Base-by-base conservation (phyloP, 2,329 filamentous ascomycete genomes). In the Cryphonectria naterciae region DNA sequence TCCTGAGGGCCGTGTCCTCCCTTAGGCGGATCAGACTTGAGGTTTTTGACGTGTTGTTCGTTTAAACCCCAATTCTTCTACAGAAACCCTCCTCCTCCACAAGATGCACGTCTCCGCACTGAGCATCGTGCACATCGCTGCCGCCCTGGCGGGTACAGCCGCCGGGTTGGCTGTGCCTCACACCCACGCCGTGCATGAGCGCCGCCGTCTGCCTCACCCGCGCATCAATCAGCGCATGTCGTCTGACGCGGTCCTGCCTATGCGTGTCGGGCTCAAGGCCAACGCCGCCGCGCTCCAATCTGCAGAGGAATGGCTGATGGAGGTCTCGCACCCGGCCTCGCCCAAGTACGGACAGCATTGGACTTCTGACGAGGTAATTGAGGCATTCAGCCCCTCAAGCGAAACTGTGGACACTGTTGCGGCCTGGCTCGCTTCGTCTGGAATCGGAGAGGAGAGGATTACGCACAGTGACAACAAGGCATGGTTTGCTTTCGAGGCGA, bases 331-430 rank as follows among this genome's bases (percentile, higher is more conserved):
- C 32, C 68, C 68, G 15, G 19, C 62, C 15, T 69, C 68, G 39
- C 62, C 68, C 62, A 69, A 69, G 41, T 69, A 52, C 41, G 68
- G 68, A 39, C 62, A 82, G 68, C 79, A 83, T 74, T 80, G 81
- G 78, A 79, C 77, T 7, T 68, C 77, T 4, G 73, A 79, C 19
- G 79, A 83, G 68, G 78, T 82, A 25, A 75, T 79, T 43, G 78
- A 81, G 39, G 77, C 80, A 67, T 83, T 83, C 65, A 78, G 80
- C 39, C 82, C 82, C 1, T 65, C 76, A 28, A 70, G 75, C 37
- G 74, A 78, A 22, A 77, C 76, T 37, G 76, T 81, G 13, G 77
- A 80, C 19, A 72, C 76, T 4, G 79, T 83, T 2, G 72, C 75
- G 2, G 69, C 71, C 46, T 83, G 80, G 81, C 73, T 83, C 4